Base-by-base conservation (phyloP, 768 basidiomycete genomes). In the Phaeolepiota aurea region DNA sequence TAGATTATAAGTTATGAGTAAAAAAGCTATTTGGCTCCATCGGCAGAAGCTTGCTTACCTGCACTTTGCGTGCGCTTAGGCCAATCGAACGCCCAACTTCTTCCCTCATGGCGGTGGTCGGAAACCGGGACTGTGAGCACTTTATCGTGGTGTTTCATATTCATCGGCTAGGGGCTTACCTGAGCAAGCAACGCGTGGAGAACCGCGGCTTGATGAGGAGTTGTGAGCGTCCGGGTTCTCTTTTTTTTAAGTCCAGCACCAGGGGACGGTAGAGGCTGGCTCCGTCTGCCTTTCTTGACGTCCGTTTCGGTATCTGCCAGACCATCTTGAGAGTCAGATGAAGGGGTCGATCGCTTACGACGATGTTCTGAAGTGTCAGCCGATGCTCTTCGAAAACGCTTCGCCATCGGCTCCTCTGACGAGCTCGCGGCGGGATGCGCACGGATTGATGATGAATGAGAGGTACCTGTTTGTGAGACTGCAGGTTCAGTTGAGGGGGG, bases 31-130 rank as follows among this genome's bases (percentile, higher is more conserved):
- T 31, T n/a, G 2, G 10, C 14, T 2, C 14, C 9, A 18, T 38
- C 11, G 46, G 19, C 43, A 19, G 41, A 43, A 20, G 32, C 47
- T 54, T 51, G 32, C 47, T 54, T 51, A 85, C 87, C 77, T 92
- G 88, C 2, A 92, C 88, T 66, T 91, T 88, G 30, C 88, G 76
- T 35, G 87, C 87, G 56, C 87, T 89, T 54, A 92, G 63, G n/a
- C 87, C 88, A 49, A 91, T 91, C 23, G 83, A 71, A 16, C 82
- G 77, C 5, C 89, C 88, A 19, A 91, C 87, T 48, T 89, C 84
- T 61, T 91, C 89, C 37, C 88, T 77, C 75, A 85, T 79, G 7
- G 84, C 79, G 2, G 88, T 90, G 2, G 87, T 85, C 3, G 88
- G 88, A 60, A 92, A 91, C 25, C 86, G 83, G 38, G 89, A 91